Percentiles rank a stretch among this genome's conserved stretches.
Conservation (phyloP, 768 basidiomycete species). For the Gymnopilus junonius region DNA sequence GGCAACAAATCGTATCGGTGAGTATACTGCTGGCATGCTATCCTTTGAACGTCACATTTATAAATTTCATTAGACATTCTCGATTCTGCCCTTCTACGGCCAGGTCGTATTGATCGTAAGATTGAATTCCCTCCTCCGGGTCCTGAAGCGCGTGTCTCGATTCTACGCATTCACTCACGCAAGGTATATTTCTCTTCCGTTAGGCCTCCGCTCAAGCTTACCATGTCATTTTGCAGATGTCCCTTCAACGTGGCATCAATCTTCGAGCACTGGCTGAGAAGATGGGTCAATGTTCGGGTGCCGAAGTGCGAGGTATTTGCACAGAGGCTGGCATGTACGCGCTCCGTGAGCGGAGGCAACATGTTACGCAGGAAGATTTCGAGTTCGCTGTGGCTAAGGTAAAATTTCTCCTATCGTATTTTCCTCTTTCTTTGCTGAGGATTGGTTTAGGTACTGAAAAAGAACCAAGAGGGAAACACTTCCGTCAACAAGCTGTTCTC, state of each 20-base stretch:
- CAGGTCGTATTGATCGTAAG: constrained; percentile 94
- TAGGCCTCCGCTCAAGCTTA: background rate
- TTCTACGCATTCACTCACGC: constrained; percentile 94
- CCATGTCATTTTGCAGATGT: constrained; percentile 68
- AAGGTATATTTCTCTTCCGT: constrained; percentile 56
- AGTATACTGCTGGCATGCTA: constrained; percentile 15
- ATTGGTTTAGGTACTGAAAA: constrained; percentile 77
- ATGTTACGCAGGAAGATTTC: constrained; percentile 98
- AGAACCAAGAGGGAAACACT: constrained; percentile 94
- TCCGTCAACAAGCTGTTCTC: constrained; percentile 95
- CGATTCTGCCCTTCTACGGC: constrained; percentile 89
- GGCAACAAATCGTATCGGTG: constrained; percentile 97
- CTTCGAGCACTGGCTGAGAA: constrained; percentile 95
- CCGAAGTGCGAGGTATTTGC: constrained; percentile 96
- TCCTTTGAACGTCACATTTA: background rate
- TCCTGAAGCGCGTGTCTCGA: constrained; percentile 96
- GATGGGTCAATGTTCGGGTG: constrained; percentile 99
- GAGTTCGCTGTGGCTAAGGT: constrained; percentile 99
- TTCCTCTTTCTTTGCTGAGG: background rate
- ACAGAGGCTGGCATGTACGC: constrained; percentile 99
- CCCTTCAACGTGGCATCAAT: constrained; percentile 95
- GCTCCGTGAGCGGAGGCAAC: constrained; percentile 90
- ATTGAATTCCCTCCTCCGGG: constrained; percentile 99
- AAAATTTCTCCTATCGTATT: constrained; percentile 10
- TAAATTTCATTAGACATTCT: constrained; percentile 72